A percentile compares a stretch with the other conserved stretches of the same genome.
Conservation (phyloP, 148 eudicot species). For the Chenopodium album region DNA sequence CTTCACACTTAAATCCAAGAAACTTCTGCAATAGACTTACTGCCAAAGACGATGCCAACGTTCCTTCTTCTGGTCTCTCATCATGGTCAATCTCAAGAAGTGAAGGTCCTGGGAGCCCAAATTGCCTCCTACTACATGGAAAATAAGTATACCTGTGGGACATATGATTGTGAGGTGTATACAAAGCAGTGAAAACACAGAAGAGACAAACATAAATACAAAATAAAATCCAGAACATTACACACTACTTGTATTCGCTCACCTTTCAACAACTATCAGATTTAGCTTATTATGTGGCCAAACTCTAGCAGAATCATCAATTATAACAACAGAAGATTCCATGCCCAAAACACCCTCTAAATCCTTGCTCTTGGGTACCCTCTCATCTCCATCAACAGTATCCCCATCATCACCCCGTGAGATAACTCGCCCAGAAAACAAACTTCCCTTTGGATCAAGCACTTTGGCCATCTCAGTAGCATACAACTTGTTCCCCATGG, state of each 20-base stretch:
- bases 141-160: constrained; percentile 78
- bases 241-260: constrained; percentile 22
- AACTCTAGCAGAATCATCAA: constrained; percentile 94
- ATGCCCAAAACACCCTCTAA: constrained; percentile 96
- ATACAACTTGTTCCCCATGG: constrained; percentile 96
- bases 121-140: constrained; percentile 96
- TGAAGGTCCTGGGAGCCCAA: constrained; percentile 97
- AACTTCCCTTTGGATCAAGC: constrained; percentile 87
- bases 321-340: constrained; percentile 92
- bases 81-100: constrained; percentile 97
- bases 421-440: constrained; percentile 90
- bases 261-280: constrained; percentile 95
- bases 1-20: background rate
- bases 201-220: background rate
- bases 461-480: constrained; percentile 99
- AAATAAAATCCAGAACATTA: background rate
- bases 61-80: constrained; percentile 95
- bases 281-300: constrained; percentile 98
- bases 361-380: constrained; percentile 91
- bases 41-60: constrained; percentile 79
- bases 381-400: constrained; percentile 68
- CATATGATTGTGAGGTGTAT: constrained; percentile 11
- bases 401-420: constrained; percentile 93
- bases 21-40: constrained; percentile 43
- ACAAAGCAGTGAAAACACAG: background rate